Percentiles rank a stretch among this genome's conserved stretches.
Evolutionary conservation across 768 basidiomycete genomes (phyloP).

Genomic region (Pleurotus pulmonarius): DNA sequence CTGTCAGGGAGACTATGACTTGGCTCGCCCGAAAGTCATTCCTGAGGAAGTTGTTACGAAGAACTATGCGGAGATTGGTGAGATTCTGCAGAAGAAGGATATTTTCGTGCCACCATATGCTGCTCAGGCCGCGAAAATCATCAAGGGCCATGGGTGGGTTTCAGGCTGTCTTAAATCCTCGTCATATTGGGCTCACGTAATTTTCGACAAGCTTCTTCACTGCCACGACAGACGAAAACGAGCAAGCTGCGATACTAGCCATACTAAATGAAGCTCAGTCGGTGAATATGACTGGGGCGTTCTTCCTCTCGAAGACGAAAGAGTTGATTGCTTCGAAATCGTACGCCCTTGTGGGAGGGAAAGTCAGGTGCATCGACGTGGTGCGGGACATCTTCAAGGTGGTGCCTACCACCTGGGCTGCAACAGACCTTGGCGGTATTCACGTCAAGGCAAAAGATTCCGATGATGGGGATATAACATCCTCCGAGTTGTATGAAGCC

Average conservation of each 20-base stretch:
- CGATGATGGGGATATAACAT: slow-evolving; percentile 57
- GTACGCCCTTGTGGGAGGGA: slow-evolving; percentile 53
- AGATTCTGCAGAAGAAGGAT: slow-evolving; percentile 44
- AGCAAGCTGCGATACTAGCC: slow-evolving; percentile 42
- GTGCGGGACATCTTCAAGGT: slow-evolving; percentile 64
- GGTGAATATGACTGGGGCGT: slow-evolving; percentile 47
- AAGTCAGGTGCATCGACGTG: slow-evolving; percentile 55
- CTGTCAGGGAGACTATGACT: slow-evolving; percentile 49
- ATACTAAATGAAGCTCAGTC: slow-evolving; percentile 47
- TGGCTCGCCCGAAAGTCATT: slow-evolving; percentile 41
- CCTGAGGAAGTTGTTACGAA: slow-evolving; percentile 27
- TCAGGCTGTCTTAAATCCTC: not conserved
- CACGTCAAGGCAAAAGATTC: slow-evolving; percentile 55
- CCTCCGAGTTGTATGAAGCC: slow-evolving; percentile 56
- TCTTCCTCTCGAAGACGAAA: slow-evolving; percentile 63
- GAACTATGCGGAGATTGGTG: slow-evolving; percentile 47
- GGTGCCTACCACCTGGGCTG: slow-evolving; percentile 68
- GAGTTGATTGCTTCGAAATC: slow-evolving; percentile 53
- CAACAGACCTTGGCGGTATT: slow-evolving; percentile 69
- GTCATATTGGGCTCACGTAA: not conserved
- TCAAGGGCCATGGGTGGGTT: slow-evolving; percentile 57
- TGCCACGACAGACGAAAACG: slow-evolving; percentile 38
- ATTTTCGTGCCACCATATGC: slow-evolving; percentile 48
- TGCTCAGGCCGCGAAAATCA: slow-evolving; percentile 45
- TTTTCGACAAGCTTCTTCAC: slow-evolving; percentile 57